Evolutionary conservation across 2,329 filamentous ascomycete species (phyloP).

Genomic region (Stenocarpella maydis): DNA sequence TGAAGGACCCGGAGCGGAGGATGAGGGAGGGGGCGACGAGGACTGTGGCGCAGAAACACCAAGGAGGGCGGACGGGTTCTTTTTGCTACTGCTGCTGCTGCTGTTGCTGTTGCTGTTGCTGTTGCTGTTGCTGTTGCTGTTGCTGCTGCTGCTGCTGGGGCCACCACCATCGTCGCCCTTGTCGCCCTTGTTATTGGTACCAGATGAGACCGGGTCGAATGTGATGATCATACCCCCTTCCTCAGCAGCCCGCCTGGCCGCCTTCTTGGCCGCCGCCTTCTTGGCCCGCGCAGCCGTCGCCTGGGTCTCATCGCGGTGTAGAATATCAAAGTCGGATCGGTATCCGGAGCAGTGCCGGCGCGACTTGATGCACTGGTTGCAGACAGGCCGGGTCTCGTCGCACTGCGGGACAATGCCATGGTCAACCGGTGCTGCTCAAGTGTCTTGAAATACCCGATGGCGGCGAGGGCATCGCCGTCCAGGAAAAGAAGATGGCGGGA

Average conservation of each 20-base stretch:
- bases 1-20: conserved; percentile 35
- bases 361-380: conserved; percentile 71
- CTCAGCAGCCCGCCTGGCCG: conserved; percentile 47
- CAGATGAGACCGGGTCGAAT: conserved; percentile 14
- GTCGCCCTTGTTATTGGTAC: neutral
- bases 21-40: conserved; percentile 34
- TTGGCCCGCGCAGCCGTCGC: conserved; percentile 71
- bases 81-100: neutral
- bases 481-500: neutral
- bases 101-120: too few relatives aligned
- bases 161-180: too few relatives aligned
- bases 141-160: neutral
- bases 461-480: neutral
- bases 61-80: neutral
- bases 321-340: conserved; percentile 74
- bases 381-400: conserved; percentile 72
- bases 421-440: conserved; percentile 34
- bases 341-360: conserved; percentile 71
- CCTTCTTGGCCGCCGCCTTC: conserved; percentile 60
- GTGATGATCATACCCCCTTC: conserved; percentile 34
- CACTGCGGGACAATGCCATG: conserved; percentile 54
- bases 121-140: neutral
- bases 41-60: neutral
- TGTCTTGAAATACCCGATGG: neutral
- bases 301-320: conserved; percentile 77